Conservation (phyloP, 2,329 filamentous ascomycete species). For the Aspergillus sp. region DNA sequence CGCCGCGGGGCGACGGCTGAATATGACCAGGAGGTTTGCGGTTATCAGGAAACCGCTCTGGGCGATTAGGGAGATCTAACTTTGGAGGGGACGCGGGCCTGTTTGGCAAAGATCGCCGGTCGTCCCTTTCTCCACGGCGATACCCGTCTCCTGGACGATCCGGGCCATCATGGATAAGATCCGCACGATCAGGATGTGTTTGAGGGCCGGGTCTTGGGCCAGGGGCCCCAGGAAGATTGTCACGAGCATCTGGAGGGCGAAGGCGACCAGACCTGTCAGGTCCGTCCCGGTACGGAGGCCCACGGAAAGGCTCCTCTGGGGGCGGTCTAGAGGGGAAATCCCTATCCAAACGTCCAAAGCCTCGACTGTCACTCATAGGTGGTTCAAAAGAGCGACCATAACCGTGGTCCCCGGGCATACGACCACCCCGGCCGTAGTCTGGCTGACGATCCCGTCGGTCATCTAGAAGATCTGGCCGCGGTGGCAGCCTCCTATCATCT, state of each 20-base stretch:
- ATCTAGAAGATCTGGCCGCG: slow-evolving; percentile 41
- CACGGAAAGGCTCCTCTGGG: slow-evolving; percentile 41
- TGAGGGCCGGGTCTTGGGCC: slow-evolving; percentile 26
- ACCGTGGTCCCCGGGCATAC: slow-evolving; percentile 39
- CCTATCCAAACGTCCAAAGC: slow-evolving; percentile 39
- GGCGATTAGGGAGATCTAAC: slow-evolving; percentile 32
- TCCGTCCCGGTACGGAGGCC: slow-evolving; percentile 39
- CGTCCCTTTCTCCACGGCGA: slow-evolving; percentile 36
- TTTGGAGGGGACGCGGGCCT: slow-evolving; percentile 29
- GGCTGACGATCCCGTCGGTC: slow-evolving; percentile 40
- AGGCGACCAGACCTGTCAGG: slow-evolving; percentile 36
- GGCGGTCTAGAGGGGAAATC: slow-evolving; percentile 34
- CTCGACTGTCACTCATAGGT: slow-evolving; percentile 30
- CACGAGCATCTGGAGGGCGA: slow-evolving; percentile 29
- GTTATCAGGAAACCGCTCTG: slow-evolving; percentile 40
- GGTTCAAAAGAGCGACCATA: slow-evolving; percentile 39
- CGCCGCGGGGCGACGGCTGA: slow-evolving; percentile 34
- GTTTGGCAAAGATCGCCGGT: slow-evolving; percentile 29
- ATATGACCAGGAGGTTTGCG: slow-evolving; percentile 31
- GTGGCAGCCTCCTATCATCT: slow-evolving; percentile 38
- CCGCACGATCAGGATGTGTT: slow-evolving; percentile 35
- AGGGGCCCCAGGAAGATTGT: slow-evolving; percentile 25
- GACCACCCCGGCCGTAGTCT: slow-evolving; percentile 36
- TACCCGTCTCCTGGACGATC: slow-evolving; percentile 30
- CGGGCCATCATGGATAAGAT: slow-evolving; percentile 33